Base-by-base conservation (phyloP, 345 rosid genomes). In the Eutrema heterophyllum region DNA sequence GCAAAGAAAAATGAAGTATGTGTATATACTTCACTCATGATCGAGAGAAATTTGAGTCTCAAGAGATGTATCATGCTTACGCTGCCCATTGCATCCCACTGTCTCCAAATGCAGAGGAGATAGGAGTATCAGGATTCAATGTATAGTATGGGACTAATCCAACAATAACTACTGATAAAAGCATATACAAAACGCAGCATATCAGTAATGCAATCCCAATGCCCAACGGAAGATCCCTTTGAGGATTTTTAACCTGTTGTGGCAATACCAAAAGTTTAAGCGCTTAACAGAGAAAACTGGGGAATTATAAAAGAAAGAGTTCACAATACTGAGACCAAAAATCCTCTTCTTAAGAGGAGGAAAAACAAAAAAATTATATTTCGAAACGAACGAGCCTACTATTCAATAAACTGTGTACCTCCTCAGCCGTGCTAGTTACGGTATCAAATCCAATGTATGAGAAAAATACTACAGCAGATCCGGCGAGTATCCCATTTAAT, bases 71-170 rank as follows among this genome's bases (percentile, higher is more conserved):
- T 44, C 35, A 64, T 44, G 61, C 92, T 81, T 84, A 85, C 92
- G 85, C 84, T 53, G 92, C 92, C 92, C 89, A 87, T 29, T 87
- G 88, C 89, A 87, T 85, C 50, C 92, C 88, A 49, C 87, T 80
- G 64, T 86, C 81, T 81, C 84, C 85, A 83, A 87, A 87, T 40
- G 89, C 88, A 35, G 89, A 84, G 79, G 92, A 85, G 80, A 87
- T 87, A 14, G 92, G 92, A 63, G 89, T 87, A 74, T 87, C 92
- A 55, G 86, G 86, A 81, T 83, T 79, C 72, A 87, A 46, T 12
- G 86, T 64, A 58, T 76, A 81, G 84, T 87, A 87, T 44, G 89
- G 92, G 45, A 87, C 92, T 50, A 87, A 70, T 26, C 92, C 92
- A 68, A 87, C 92, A 45, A 85, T 81, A 45, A 87, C 88, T 55